These are phyloP conservation scores for Penicillium sp. DNA, from an alignment of 2,329 filamentous ascomycete genomes.

Conservation along the genomic window DNA sequence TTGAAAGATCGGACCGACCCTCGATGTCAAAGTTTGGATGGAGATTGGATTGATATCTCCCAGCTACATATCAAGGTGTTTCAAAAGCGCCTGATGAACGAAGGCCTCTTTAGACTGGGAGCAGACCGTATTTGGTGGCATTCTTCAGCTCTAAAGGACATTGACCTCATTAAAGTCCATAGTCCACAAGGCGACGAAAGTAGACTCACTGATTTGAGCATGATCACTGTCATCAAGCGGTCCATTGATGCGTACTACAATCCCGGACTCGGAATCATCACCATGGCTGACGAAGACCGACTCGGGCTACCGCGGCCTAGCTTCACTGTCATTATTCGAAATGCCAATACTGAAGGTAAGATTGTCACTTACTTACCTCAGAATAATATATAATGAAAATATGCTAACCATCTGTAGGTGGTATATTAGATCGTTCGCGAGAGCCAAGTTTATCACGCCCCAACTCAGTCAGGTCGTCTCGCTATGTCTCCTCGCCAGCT, in stretches of 20 bases:
- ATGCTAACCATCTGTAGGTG: neutral
- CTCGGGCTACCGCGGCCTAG: neutral
- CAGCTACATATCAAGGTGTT: neutral
- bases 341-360: neutral
- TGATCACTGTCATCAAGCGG: neutral
- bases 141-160: neutral
- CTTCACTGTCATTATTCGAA: neutral
- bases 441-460: neutral
- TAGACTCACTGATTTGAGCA: neutral
- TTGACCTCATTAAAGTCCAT: neutral
- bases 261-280: neutral
- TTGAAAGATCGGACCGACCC: neutral
- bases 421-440: neutral
- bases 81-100: neutral
- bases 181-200: neutral
- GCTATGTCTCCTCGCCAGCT: neutral
- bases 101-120: neutral
- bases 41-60: neutral
- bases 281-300: neutral
- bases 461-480: neutral
- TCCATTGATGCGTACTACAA: neutral
- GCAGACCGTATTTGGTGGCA: neutral
- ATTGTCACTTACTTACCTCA: neutral
- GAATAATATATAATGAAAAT: neutral
- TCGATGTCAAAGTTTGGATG: neutral